These are phyloP conservation scores for Grosmannia huntii DNA, from an alignment of 2,329 filamentous ascomycete genomes.

Conservation along the genomic window DNA sequence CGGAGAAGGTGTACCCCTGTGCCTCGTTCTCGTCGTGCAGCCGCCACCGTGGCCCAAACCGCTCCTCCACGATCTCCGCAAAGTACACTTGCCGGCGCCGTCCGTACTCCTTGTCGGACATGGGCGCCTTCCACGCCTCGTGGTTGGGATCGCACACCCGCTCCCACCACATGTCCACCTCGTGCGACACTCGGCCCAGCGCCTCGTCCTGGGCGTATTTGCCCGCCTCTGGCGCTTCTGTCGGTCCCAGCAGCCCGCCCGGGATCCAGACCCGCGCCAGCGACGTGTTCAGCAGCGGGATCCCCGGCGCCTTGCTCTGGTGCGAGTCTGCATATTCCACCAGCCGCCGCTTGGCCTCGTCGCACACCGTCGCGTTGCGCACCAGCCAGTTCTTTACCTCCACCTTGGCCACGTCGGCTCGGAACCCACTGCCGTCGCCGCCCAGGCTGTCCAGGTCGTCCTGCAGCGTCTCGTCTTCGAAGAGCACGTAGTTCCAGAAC, in stretches of 20 bases:
- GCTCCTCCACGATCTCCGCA: slow-evolving; percentile 45
- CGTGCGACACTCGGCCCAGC: slow-evolving; percentile 49
- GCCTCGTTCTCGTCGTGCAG: slow-evolving; percentile 24
- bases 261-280: slow-evolving; percentile 45
- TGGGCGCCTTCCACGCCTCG: slow-evolving; percentile 42
- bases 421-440: slow-evolving; percentile 38
- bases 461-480: slow-evolving; percentile 40
- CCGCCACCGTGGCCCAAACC: slow-evolving; percentile 35
- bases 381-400: slow-evolving; percentile 52
- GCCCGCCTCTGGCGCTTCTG: slow-evolving; percentile 38
- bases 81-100: slow-evolving; percentile 44
- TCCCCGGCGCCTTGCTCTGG: slow-evolving; percentile 34
- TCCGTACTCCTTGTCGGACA: slow-evolving; percentile 49
- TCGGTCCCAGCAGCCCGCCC: slow-evolving; percentile 30
- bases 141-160: slow-evolving; percentile 47
- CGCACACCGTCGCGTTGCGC: slow-evolving; percentile 46
- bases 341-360: slow-evolving; percentile 40
- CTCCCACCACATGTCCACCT: slow-evolving; percentile 55
- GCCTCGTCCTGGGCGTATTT: slow-evolving; percentile 46
- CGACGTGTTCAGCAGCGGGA: slow-evolving; percentile 35
- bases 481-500: slow-evolving; percentile 54
- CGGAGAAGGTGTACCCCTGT: slow-evolving; percentile 12
- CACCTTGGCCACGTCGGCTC: slow-evolving; percentile 42
- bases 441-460: slow-evolving; percentile 38
- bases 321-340: slow-evolving; percentile 40